Percentiles rank a stretch among this genome's conserved stretches.
phyloP scores from a whole-genome alignment of 2,329 filamentous ascomycete species.

The Dendryphion nanum region DNA sequence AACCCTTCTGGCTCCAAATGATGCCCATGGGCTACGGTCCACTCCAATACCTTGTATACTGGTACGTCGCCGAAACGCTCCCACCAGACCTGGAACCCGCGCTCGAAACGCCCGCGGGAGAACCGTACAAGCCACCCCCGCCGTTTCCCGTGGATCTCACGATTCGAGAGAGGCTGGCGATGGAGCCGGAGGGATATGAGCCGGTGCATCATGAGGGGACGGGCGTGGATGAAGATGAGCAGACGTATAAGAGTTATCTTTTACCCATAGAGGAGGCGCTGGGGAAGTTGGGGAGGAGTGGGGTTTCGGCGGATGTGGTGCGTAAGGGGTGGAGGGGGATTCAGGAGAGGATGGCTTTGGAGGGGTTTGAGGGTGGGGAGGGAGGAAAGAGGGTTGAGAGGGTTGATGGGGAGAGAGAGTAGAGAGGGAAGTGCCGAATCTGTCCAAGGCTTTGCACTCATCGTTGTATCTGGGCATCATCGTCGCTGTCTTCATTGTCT shows the following conservation, averaged over 20 bases:
- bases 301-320: slow-evolving; percentile 48
- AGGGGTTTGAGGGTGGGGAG: too few species aligned
- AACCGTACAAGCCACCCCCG: slow-evolving; percentile 39
- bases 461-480: too few species aligned
- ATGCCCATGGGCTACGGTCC: slow-evolving; percentile 32
- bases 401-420: too few species aligned
- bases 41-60: slow-evolving; percentile 47
- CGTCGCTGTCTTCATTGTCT: too few species aligned
- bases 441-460: too few species aligned
- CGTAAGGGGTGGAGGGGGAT: slow-evolving; percentile 46
- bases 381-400: too few species aligned
- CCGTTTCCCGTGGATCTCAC: slow-evolving; percentile 36
- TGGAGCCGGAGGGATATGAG: slow-evolving; percentile 45
- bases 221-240: slow-evolving; percentile 50
- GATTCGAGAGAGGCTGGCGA: slow-evolving; percentile 36
- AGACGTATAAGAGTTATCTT: slow-evolving; percentile 43
- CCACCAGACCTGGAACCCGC: slow-evolving; percentile 36
- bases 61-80: slow-evolving; percentile 50
- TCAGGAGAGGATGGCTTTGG: slow-evolving; percentile 30
- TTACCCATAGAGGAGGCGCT: slow-evolving; percentile 45
- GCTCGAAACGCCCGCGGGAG: slow-evolving; percentile 18
- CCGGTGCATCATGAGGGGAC: slow-evolving; percentile 47
- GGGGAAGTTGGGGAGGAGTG: slow-evolving; percentile 36
- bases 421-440: too few species aligned
- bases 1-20: slow-evolving; percentile 49